Evolutionary conservation across 2,329 filamentous ascomycete species (phyloP).

Genomic region (Neonectria hederae): DNA sequence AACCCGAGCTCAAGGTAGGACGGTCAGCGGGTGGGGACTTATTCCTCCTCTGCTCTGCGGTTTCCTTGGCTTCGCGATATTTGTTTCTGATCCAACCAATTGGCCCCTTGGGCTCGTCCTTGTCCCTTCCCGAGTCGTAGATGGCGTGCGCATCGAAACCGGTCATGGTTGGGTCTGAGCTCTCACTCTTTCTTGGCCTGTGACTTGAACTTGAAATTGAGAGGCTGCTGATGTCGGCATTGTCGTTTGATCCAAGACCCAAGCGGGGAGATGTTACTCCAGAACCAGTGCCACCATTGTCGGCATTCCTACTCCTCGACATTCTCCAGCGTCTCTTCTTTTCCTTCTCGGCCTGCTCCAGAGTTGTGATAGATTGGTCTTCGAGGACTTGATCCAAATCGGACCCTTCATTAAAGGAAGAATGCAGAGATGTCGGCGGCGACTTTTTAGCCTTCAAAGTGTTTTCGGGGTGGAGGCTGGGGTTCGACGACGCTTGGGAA

Average conservation of each 20-base stretch:
- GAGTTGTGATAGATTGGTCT: constrained; percentile 55
- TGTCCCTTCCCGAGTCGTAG: constrained; percentile 54
- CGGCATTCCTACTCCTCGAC: constrained; percentile 70
- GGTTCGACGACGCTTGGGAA: constrained; percentile 56
- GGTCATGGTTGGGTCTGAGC: constrained; percentile 55
- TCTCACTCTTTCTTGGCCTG: constrained; percentile 60
- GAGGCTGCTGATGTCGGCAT: constrained; percentile 72
- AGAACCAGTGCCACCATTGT: constrained; percentile 54
- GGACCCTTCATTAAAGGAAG: constrained; percentile 81
- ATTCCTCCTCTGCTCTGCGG: constrained; percentile 62
- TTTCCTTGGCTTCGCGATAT: constrained; percentile 68
- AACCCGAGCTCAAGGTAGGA: constrained; percentile 40
- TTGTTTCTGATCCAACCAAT: constrained; percentile 69
- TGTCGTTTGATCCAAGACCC: constrained; percentile 67
- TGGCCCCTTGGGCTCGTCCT: constrained; percentile 61
- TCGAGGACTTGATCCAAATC: constrained; percentile 77
- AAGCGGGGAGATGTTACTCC: constrained; percentile 55
- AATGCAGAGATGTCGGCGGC: constrained; percentile 80
- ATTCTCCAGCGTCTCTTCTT: constrained; percentile 79
- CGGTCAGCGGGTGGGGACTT: constrained; percentile 62
- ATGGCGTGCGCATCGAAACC: constrained; percentile 51
- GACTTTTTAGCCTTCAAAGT: constrained; percentile 74
- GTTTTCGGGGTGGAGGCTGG: constrained; percentile 54
- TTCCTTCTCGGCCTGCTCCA: constrained; percentile 67
- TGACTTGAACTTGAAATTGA: constrained; percentile 72